Conservation (phyloP, 1,139 yeast genomes). For the Meyerozyma guilliermondii region DNA sequence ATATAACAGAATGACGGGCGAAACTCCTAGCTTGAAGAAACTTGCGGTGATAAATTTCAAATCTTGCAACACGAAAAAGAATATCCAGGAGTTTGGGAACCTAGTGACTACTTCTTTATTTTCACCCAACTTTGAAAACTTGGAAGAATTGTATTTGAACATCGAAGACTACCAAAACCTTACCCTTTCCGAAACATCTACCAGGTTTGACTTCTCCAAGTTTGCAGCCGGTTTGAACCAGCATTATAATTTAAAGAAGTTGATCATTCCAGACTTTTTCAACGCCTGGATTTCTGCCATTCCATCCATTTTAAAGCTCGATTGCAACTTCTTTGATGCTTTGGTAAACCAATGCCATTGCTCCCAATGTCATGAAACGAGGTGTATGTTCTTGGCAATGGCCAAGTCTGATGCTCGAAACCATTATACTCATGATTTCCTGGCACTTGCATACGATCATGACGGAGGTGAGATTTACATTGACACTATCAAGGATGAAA, state of each 20-base stretch:
- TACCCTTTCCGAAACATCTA: conserved; percentile 4
- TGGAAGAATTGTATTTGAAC: conserved; percentile 17
- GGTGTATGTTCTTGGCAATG: conserved; percentile 12
- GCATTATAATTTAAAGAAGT: conserved; percentile 8
- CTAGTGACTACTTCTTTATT: conserved; percentile 8
- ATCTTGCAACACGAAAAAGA: conserved; percentile 14
- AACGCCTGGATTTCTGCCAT: conserved; percentile 18
- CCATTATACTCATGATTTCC: conserved; percentile 16
- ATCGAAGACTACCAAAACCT: conserved; percentile 18
- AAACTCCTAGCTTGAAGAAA: conserved; percentile 11
- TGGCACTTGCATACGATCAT: conserved; percentile 4
- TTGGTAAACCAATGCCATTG: conserved; percentile 20
- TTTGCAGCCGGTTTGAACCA: neutral
- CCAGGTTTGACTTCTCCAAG: neutral
- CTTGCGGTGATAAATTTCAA: conserved; percentile 22
- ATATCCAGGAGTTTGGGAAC: conserved; percentile 17
- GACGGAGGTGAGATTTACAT: conserved; percentile 1
- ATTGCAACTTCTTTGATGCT: conserved; percentile 12
- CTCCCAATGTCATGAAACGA: conserved; percentile 12
- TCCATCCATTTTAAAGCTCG: conserved; percentile 7
- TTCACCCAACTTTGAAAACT: conserved; percentile 10
- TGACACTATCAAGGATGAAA: conserved; percentile 7
- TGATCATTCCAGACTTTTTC: conserved; percentile 23
- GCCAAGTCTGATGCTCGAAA: conserved; percentile 15
- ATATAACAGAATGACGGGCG: conserved; percentile 2